Conservation (phyloP, 139 green algal species). For the Closterium sp. region DNA sequence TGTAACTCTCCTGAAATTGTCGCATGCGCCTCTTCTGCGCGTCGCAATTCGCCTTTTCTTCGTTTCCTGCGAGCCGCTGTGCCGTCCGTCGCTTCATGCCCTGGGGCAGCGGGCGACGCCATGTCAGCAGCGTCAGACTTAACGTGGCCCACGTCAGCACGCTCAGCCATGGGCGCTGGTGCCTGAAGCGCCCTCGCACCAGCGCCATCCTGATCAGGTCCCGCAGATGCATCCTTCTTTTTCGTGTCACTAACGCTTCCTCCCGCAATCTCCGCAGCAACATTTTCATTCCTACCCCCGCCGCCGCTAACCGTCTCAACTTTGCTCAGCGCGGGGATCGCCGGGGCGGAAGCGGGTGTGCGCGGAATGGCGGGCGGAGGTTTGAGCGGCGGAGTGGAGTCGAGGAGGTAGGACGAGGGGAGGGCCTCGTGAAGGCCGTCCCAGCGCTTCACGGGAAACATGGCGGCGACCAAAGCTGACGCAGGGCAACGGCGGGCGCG, state of each 20-base stretch:
- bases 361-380: background rate
- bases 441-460: background rate
- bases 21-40: no score
- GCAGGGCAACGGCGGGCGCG: background rate
- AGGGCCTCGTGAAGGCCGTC: background rate
- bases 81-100: no score
- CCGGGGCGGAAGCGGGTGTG: background rate
- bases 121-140: no score
- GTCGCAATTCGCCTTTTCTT: no score
- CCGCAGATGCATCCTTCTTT: no score
- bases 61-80: no score
- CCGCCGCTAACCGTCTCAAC: background rate
- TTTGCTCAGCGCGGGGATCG: background rate
- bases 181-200: no score
- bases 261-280: background rate
- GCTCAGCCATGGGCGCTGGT: no score
- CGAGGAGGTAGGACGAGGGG: background rate
- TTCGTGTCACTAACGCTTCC: background rate
- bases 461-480: background rate
- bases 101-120: no score
- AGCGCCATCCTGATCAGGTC: no score
- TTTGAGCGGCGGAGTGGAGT: background rate
- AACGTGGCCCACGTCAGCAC: no score
- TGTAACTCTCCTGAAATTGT: background rate
- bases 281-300: background rate